Base-by-base conservation (phyloP, 345 rosid genomes). In the Eucalyptus curtisii region DNA sequence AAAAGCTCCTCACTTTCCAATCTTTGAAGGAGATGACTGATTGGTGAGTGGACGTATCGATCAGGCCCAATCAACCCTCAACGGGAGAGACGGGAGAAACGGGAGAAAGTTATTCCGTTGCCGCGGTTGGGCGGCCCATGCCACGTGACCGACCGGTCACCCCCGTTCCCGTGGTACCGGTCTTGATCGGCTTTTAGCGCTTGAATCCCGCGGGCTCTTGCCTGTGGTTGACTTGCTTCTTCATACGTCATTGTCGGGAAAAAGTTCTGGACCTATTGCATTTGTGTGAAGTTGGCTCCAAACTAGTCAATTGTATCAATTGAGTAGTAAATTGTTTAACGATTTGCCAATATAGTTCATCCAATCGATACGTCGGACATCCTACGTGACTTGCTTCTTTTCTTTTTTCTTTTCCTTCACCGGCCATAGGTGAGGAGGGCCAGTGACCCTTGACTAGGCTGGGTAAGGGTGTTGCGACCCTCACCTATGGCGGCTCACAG, bases 361-460 rank as follows among this genome's bases (percentile, higher is more conserved):
- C 30, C 0, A 55, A 1, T 22, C 3, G 10, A 55, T 52, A 8
- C 0, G 8, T 4, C 2, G 3, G 6, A 16, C 8, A 0, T 52
- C 57, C 25, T 8, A 20, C 2, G 2, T 52, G 57, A 52, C 30
- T 24, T 55, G 27, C 30, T 55, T 24, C 61, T 55, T 55, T 24
- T 5, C 5, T 55, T 55, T 55, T 24, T 1, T 2, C 27, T 8
- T 24, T 55, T 24, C 61, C 30, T 24, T 55, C 1, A 0, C 2
- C 1, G 0, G 13, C 30, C 61, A 55, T 55, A 55, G 12, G 30
- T 1, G 1, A 22, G 6, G 61, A 22, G 61, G 61, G 61, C 61
- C 0, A 1, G 3, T 25, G 3, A 55, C 61, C 13, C 61, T 55
- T 55, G 30, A 24, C 30, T 19, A 16, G 20, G 3, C 22, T 22